These are phyloP conservation scores for Arthrobotrys sphaeroides DNA, from an alignment of 2,329 filamentous ascomycete species.

Conservation along the genomic window DNA sequence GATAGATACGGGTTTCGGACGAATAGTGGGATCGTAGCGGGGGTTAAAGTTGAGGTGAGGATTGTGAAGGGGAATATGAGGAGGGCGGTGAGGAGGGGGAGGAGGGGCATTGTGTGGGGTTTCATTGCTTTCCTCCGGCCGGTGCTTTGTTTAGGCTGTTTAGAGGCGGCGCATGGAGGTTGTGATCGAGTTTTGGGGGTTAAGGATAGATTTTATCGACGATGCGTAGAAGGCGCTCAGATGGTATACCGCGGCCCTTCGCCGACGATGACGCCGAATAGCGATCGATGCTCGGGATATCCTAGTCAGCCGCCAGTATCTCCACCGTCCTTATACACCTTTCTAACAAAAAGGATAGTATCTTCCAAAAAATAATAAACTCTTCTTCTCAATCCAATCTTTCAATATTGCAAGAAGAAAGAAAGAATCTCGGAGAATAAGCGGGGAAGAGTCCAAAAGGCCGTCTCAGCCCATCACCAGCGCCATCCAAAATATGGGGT, in stretches of 20 bases:
- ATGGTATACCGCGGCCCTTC: too few relatives aligned
- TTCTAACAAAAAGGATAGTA: too few relatives aligned
- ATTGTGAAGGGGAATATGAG: conserved; percentile 54
- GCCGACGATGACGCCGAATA: too few relatives aligned
- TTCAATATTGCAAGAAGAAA: neutral
- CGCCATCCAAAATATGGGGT: conserved; percentile 15
- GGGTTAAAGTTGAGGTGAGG: conserved; percentile 67
- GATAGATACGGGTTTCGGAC: conserved; percentile 71
- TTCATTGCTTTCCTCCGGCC: neutral
- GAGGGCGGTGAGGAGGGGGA: conserved; percentile 2
- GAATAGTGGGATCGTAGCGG: conserved; percentile 68
- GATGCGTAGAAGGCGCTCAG: too few relatives aligned
- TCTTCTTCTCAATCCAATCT: neutral
- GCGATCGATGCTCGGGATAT: too few relatives aligned
- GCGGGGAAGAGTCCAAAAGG: neutral
- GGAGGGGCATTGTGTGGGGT: neutral
- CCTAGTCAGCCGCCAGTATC: too few relatives aligned
- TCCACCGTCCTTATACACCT: too few relatives aligned
- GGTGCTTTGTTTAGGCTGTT: neutral
- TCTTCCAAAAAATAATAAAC: neutral
- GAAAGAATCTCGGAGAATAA: neutral
- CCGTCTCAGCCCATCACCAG: neutral
- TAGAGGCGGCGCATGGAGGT: neutral
- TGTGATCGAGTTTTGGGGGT: too few relatives aligned
- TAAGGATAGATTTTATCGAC: too few relatives aligned